Conservation (phyloP, 345 rosid genomes). For the Eucalyptus curtisii region DNA sequence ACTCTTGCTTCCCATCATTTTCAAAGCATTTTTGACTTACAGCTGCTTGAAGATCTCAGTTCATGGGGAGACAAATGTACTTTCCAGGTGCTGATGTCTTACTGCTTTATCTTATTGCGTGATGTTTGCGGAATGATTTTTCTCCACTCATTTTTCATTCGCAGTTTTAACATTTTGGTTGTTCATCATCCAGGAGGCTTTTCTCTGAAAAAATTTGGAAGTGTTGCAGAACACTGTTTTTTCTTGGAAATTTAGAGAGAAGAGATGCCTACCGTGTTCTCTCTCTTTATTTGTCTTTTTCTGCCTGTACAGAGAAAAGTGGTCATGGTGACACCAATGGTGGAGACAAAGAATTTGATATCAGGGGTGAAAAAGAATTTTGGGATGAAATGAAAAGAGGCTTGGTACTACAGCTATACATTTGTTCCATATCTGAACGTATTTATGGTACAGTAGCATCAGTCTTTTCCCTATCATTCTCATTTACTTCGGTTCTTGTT, state of each 20-base stretch:
- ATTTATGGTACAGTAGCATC: not conserved
- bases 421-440: not conserved
- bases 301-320: conserved; percentile 14
- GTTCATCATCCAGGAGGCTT: conserved; percentile 31
- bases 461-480: not conserved
- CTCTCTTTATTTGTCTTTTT: conserved; percentile 50
- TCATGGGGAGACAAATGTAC: conserved; percentile 14
- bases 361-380: conserved; percentile 53
- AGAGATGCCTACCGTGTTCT: conserved; percentile 77
- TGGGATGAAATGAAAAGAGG: conserved; percentile 91
- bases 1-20: conserved; percentile 59
- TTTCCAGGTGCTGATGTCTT: conserved; percentile 43
- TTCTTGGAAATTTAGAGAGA: conserved; percentile 70
- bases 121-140: not conserved
- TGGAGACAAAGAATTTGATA: conserved; percentile 38
- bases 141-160: not conserved
- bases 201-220: conserved; percentile 64
- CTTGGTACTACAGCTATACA: conserved; percentile 39
- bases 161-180: not conserved
- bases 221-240: conserved; percentile 69
- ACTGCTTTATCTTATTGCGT: not conserved
- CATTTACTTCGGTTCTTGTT: not conserved
- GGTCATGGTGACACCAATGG: conserved; percentile 11
- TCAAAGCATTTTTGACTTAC: conserved; percentile 41
- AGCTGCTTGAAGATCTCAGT: conserved; percentile 20